phyloP scores from a whole-genome alignment of 1,284 basidiomycete species.

The Amylostereum areolatum region DNA sequence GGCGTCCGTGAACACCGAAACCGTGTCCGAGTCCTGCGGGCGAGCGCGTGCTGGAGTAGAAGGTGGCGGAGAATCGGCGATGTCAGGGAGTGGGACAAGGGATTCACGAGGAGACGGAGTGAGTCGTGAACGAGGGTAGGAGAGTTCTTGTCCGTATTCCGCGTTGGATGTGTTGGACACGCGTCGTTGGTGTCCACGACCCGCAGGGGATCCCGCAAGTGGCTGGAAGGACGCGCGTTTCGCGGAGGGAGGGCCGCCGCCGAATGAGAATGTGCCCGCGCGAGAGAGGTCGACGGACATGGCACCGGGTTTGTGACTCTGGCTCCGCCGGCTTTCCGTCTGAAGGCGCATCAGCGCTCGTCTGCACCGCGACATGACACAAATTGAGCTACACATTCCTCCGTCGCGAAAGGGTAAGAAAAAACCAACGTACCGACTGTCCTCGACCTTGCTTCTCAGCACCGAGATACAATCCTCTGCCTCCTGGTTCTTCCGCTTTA shows the following conservation, averaged over 20 bases:
- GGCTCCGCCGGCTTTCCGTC: conserved; percentile 60
- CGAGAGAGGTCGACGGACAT: conserved; percentile 50
- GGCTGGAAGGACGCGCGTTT: conserved; percentile 71
- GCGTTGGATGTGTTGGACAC: conserved; percentile 34
- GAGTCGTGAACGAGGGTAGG: too few relatives aligned
- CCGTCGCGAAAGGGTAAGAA: not conserved
- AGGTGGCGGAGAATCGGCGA: too few relatives aligned
- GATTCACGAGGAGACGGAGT: too few relatives aligned
- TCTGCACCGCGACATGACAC: conserved; percentile 28
- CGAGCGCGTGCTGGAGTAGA: conserved; percentile 14
- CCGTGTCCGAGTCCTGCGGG: conserved; percentile 14
- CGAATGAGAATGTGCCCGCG: conserved; percentile 32
- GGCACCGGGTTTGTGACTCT: conserved; percentile 37
- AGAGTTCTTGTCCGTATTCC: not conserved
- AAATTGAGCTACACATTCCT: conserved; percentile 5
- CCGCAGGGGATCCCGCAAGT: conserved; percentile 46
- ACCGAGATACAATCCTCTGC: conserved; percentile 80
- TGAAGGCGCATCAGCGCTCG: conserved; percentile 90
- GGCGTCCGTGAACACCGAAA: conserved; percentile 7
- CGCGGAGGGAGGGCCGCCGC: conserved; percentile 39
- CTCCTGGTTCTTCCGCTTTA: conserved; percentile 57
- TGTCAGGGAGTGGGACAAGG: too few relatives aligned
- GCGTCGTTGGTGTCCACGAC: conserved; percentile 52
- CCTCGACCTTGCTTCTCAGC: conserved; percentile 84
- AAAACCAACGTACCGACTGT: conserved; percentile 60